Evolutionary conservation across 169 alveolate genomes (phyloP), one percentile per base, ranked within the genome.

Genomic region (Eimeria acervulina): DNA sequence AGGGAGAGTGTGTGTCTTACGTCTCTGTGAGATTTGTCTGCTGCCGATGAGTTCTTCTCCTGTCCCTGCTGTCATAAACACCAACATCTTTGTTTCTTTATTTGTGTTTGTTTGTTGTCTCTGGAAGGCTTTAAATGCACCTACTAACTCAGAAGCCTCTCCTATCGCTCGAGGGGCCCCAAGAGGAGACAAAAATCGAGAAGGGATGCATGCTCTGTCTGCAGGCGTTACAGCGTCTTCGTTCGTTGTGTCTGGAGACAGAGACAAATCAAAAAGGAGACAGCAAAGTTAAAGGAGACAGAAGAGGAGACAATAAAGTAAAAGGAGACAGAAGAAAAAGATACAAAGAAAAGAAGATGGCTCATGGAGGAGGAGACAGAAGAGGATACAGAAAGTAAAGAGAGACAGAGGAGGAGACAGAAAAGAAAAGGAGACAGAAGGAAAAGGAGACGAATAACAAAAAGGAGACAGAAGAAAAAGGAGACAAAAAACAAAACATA

Each of bases 31-130:
- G 0, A 81, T 42, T 12, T 81, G 90, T 26, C 90, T 26, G 44
- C 55, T 81, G 10, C 66, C 70, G n/a, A 44, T 42, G 1, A 44
- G 42, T 19, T 81, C 90, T 36, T 81, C 90, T 40, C 90, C 90
- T 40, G 72, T 81, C 33, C 90, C 90, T 10, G 90, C 90, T 1
- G 90, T 47, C 44, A 81, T n/a, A 44, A 81, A 81, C 12, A 81
- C 6, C 21, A 81, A n/a, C 26, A 81, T 7, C 26, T 81, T 81
- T 12, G 21, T 81, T n/a, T 42, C 6, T 70, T 70, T 70, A 36
- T 70, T 12, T n/a, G n/a, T n/a, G 12, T 8, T 36, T 70, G 81
- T 36, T 28, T 28, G 47, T n/a, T 81, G 72, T 21, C 15, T 28
- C 6, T 42, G 5, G 26, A 81, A 81, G 13, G 13, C 6, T 36